Evolutionary conservation across 371 early-diverging fungal species (phyloP).

Genomic region (Blakeslea trispora): DNA sequence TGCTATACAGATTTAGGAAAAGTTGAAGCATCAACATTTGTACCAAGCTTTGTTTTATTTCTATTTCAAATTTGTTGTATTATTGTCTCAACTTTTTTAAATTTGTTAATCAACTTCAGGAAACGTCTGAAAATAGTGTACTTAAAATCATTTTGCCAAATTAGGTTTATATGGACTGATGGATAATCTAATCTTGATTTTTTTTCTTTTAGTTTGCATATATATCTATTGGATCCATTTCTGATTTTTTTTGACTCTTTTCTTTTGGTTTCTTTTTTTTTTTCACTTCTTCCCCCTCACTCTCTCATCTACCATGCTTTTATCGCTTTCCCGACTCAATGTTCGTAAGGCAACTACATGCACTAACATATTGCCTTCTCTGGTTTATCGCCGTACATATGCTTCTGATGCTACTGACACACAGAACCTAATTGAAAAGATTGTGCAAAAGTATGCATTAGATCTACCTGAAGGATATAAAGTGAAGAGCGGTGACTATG

Average conservation of each 20-base stretch:
- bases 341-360: slow-evolving; percentile 9
- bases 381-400: slow-evolving; percentile 22
- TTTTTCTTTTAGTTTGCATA: slow-evolving; percentile 4
- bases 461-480: slow-evolving; percentile 64
- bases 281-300: slow-evolving; percentile 2
- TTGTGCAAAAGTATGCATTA: slow-evolving; percentile 87
- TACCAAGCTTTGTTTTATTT: no score
- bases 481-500: slow-evolving; percentile 90
- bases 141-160: background rate
- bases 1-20: no score
- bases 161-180: slow-evolving; percentile 11
- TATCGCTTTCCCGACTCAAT: slow-evolving; percentile 18
- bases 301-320: slow-evolving; percentile 16
- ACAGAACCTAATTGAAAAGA: slow-evolving; percentile 91
- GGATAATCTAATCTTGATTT: slow-evolving; percentile 16
- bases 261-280: background rate
- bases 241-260: background rate
- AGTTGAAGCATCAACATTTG: no score
- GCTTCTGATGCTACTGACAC: slow-evolving; percentile 40
- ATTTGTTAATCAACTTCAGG: no score
- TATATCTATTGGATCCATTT: background rate
- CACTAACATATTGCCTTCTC: slow-evolving; percentile 4
- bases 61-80: no score
- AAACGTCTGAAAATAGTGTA: no score
- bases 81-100: no score